phyloP scores from a whole-genome alignment of 805 yeast species.

The Brettanomyces bruxellensis region DNA sequence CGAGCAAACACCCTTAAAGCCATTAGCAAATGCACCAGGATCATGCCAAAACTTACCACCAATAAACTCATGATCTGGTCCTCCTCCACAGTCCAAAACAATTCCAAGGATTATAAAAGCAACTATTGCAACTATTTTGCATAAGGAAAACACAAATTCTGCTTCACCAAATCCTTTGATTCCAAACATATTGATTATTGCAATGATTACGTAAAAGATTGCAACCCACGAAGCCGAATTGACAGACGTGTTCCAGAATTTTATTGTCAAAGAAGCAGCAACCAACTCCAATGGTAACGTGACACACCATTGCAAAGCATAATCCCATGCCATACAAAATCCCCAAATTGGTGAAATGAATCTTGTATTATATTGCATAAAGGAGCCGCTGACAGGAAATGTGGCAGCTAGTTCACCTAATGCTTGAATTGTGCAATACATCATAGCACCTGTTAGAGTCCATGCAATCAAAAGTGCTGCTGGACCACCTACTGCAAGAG shows the following conservation, averaged over 20 bases:
- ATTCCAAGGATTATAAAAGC: conserved; percentile 48
- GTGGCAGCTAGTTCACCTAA: conserved; percentile 50
- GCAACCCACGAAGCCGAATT: conserved; percentile 46
- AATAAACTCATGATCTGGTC: conserved; percentile 44
- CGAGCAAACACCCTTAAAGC: conserved; percentile 51
- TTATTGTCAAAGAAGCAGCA: conserved; percentile 39
- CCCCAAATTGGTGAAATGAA: conserved; percentile 48
- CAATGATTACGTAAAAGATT: conserved; percentile 38
- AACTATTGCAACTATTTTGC: conserved; percentile 43
- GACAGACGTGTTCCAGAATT: conserved; percentile 33
- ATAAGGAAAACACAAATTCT: conserved; percentile 42
- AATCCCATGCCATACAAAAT: conserved; percentile 50
- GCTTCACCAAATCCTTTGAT: conserved; percentile 58
- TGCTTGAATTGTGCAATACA: conserved; percentile 50
- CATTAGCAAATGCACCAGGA: conserved; percentile 43
- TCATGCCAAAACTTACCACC: conserved; percentile 50
- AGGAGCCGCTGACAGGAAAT: conserved; percentile 51
- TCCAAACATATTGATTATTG: conserved; percentile 44
- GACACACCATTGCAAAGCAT: conserved; percentile 40
- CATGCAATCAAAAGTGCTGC: conserved; percentile 53
- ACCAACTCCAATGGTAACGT: conserved; percentile 43
- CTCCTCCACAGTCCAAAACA: conserved; percentile 49
- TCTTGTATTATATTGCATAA: conserved; percentile 46
- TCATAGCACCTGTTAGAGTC: conserved; percentile 45
- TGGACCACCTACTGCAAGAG: conserved; percentile 58